Percentiles rank a stretch among this genome's conserved stretches.
Evolutionary conservation across 129 eudicot species (phyloP).

Genomic region (Chrysanthemum makinoi): DNA sequence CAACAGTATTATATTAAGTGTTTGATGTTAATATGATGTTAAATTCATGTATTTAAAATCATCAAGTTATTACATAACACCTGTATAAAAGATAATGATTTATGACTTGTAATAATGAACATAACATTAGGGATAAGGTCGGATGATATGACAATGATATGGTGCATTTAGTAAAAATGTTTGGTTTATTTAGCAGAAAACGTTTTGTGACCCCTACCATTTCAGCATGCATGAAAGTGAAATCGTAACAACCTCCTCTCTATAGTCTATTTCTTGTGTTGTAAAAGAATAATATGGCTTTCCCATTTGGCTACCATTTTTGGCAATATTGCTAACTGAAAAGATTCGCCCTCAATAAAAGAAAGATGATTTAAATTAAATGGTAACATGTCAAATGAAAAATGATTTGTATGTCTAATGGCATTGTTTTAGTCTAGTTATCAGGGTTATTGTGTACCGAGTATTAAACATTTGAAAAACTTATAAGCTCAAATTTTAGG

Average conservation of each 20-base stretch:
- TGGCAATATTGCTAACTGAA: background rate
- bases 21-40: too few relatives aligned
- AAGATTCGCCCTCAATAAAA: background rate
- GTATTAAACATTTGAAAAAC: too few relatives aligned
- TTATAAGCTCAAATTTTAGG: too few relatives aligned
- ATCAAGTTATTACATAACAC: background rate
- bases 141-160: background rate
- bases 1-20: too few relatives aligned
- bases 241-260: slow-evolving; percentile 16
- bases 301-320: background rate
- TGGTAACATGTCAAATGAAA: too few relatives aligned
- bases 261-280: background rate
- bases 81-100: background rate
- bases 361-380: too few relatives aligned
- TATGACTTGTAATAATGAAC: background rate
- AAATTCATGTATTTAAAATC: too few relatives aligned
- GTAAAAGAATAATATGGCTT: slow-evolving; percentile 1
- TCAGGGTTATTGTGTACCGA: too few relatives aligned
- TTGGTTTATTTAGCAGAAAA: background rate
- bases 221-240: slow-evolving; percentile 28
- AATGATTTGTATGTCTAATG: too few relatives aligned
- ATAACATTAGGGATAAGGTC: background rate
- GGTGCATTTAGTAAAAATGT: background rate
- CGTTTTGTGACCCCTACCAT: slow-evolving; percentile 10
- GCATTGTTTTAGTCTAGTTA: too few relatives aligned